Evolutionary conservation across 2,329 filamentous ascomycete genomes (phyloP).

Genomic region (Alternaria rosae): DNA sequence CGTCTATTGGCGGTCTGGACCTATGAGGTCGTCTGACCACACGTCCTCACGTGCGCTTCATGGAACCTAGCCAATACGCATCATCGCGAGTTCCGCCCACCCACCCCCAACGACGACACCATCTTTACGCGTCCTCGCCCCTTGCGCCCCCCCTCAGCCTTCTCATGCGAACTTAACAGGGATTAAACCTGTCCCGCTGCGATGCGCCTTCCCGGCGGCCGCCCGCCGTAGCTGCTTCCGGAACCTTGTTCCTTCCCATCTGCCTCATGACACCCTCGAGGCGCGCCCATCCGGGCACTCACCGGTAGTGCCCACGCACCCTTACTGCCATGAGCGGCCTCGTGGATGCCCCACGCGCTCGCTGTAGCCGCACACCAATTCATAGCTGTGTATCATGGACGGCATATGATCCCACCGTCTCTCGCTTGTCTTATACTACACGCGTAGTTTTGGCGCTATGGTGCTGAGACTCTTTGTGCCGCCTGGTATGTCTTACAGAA

Average conservation of each 20-base stretch:
- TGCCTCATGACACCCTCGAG: conserved; percentile 21
- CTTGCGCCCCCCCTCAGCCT: not conserved
- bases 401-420: conserved; percentile 14
- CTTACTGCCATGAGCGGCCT: conserved; percentile 15
- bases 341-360: conserved; percentile 17
- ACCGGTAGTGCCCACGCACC: conserved; percentile 14
- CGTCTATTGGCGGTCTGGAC: not conserved
- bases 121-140: not conserved
- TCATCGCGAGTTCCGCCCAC: not conserved
- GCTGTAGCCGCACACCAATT: conserved; percentile 9
- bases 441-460: conserved; percentile 20
- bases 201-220: conserved; percentile 12
- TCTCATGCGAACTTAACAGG: not conserved
- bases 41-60: conserved; percentile 9
- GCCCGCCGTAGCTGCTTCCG: conserved; percentile 13
- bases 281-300: conserved; percentile 9
- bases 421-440: not conserved
- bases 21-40: conserved; percentile 4
- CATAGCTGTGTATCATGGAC: not conserved
- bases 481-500: conserved; percentile 27
- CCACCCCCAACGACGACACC: not conserved
- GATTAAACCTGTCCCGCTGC: conserved; percentile 5
- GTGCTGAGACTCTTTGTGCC: conserved; percentile 38
- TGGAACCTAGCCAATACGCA: conserved; percentile 1
- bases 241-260: conserved; percentile 6